Percentiles rank a stretch among this genome's conserved stretches.
These are phyloP conservation scores for Perkinsus olseni DNA, from an alignment of 169 alveolate genomes.

Conservation along the genomic window DNA sequence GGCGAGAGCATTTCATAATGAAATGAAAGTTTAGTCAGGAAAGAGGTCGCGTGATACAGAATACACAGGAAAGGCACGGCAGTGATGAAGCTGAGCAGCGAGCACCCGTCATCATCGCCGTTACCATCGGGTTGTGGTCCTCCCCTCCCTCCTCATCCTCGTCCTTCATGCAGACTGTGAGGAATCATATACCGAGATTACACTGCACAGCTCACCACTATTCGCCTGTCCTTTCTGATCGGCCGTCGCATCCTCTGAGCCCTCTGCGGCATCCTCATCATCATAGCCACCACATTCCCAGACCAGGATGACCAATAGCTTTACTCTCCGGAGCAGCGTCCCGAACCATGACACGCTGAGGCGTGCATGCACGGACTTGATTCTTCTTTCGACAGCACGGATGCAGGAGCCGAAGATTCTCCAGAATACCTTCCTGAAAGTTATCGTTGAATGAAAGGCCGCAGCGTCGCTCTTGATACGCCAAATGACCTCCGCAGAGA, in stretches of 20 bases:
- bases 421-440: not conserved
- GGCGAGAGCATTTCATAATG: no score
- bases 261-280: not conserved
- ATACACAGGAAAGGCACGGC: no score
- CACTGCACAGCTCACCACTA: no score
- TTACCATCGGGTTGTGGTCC: no score
- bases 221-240: not conserved
- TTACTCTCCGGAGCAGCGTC: not conserved
- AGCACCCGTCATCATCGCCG: no score
- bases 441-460: not conserved
- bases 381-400: not conserved
- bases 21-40: no score
- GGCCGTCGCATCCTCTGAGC: not conserved
- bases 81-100: no score
- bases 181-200: no score
- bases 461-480: not conserved
- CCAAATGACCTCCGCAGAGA: not conserved
- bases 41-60: no score
- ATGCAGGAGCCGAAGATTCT: not conserved
- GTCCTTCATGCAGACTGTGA: no score
- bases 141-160: no score
- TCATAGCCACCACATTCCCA: not conserved
- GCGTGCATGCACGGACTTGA: not conserved
- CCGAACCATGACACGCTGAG: not conserved
- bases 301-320: not conserved